A percentile compares a stretch with the other conserved stretches of the same genome.
Evolutionary conservation across 768 basidiomycete species (phyloP).

Genomic region (Gymnopilus junonius): DNA sequence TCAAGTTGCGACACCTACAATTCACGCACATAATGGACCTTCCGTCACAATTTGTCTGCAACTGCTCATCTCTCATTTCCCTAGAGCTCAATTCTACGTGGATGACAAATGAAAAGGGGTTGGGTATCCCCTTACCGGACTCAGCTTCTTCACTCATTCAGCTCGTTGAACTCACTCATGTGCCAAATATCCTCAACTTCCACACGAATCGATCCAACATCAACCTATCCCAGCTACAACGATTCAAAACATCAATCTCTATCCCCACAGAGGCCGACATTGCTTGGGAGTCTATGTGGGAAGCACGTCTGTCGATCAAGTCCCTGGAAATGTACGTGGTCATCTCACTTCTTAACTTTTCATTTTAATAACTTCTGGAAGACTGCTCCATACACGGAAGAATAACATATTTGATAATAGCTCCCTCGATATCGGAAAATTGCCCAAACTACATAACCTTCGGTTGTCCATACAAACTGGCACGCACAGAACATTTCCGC

Average conservation of each 20-base stretch:
- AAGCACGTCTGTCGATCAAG: not conserved
- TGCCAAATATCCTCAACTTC: not conserved
- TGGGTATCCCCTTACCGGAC: not conserved
- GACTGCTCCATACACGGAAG: not conserved
- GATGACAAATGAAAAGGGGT: not conserved
- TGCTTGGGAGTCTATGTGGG: not conserved
- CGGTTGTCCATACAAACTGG: not conserved
- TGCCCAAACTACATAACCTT: not conserved
- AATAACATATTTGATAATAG: not conserved
- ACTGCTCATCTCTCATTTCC: not conserved
- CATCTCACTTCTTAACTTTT: not conserved
- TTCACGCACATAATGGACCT: not conserved
- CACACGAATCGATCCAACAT: not conserved
- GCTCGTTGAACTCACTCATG: not conserved
- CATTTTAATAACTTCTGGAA: not conserved
- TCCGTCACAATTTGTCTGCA: not conserved
- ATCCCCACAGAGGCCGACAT: not conserved
- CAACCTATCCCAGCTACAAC: not conserved
- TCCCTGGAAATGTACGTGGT: not conserved
- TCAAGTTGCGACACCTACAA: not conserved
- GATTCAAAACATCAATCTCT: not conserved
- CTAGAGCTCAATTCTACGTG: not conserved
- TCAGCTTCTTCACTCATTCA: not conserved
- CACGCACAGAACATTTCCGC: not conserved
- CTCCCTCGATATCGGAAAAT: not conserved